Percentiles rank a stretch among this genome's conserved stretches.
These are phyloP conservation scores for Daldinia grandis DNA, from an alignment of 495 filamentous ascomycete genomes.

Conservation along the genomic window DNA sequence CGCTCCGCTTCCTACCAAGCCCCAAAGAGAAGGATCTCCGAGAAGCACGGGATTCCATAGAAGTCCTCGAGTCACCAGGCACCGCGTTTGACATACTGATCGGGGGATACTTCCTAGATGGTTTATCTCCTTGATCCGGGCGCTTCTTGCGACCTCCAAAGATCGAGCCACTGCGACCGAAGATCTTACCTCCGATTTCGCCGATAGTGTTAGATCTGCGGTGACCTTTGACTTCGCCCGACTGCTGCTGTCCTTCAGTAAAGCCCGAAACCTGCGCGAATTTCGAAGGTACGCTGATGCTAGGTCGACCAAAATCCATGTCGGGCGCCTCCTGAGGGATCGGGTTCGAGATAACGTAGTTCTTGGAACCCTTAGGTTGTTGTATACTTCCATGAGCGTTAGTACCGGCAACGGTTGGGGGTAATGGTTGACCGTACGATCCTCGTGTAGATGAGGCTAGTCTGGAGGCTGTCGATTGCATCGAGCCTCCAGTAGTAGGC, in stretches of 20 bases:
- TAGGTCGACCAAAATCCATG: constrained; percentile 66
- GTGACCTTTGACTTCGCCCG: constrained; percentile 69
- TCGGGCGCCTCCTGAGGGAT: constrained; percentile 65
- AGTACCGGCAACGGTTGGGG: constrained; percentile 85
- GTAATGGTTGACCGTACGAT: constrained; percentile 88
- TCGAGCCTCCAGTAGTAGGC: constrained; percentile 83
- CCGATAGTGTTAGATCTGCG: constrained; percentile 91
- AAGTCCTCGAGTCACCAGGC: constrained; percentile 69
- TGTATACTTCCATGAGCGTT: constrained; percentile 92
- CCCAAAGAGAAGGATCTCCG: constrained; percentile 79
- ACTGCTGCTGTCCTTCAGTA: constrained; percentile 34
- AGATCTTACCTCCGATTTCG: constrained; percentile 77
- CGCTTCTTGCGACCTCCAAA: constrained; percentile 67
- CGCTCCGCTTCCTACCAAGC: constrained; percentile 74
- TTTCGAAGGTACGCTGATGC: constrained; percentile 61
- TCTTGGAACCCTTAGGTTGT: constrained; percentile 74
- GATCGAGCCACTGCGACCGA: constrained; percentile 80
- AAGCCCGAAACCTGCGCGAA: constrained; percentile 61
- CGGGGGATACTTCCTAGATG: constrained; percentile 72
- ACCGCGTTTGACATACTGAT: constrained; percentile 77
- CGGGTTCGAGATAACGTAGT: constrained; percentile 79
- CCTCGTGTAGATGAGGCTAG: constrained; percentile 73
- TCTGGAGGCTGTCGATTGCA: constrained; percentile 69
- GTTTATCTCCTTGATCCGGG: constrained; percentile 55
- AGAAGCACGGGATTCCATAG: constrained; percentile 75